Percentiles rank a stretch among this genome's conserved stretches.
These are phyloP conservation scores for Mesembryanthemum crystallinum DNA, from an alignment of 148 eudicot species.

Conservation along the genomic window DNA sequence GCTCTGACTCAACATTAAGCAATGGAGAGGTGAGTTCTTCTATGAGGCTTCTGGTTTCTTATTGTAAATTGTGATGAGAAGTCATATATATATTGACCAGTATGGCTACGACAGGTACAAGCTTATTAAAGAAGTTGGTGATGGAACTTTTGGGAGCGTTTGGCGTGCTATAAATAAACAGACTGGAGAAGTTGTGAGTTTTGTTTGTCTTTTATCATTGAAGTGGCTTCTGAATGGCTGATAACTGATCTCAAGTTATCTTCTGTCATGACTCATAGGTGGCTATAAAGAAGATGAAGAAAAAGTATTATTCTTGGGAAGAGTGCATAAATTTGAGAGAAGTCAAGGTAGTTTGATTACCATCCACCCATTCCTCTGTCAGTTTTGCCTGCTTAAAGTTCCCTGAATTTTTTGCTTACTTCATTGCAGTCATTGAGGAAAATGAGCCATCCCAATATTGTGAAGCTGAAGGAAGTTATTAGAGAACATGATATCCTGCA, in stretches of 20 bases:
- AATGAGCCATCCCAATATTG: constrained; percentile 92
- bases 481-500: constrained; percentile 75
- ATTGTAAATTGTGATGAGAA: background rate
- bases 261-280: constrained; percentile 41
- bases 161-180: constrained; percentile 91
- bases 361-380: background rate
- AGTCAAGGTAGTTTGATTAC: constrained; percentile 42
- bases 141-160: constrained; percentile 88
- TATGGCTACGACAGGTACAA: constrained; percentile 49
- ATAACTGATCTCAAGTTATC: constrained; percentile 10
- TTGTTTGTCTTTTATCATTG: background rate
- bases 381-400: background rate
- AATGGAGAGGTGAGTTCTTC: constrained; percentile 74
- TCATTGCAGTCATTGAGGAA: constrained; percentile 70
- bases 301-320: constrained; percentile 85
- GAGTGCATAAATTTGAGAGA: constrained; percentile 77
- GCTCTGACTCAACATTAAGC: constrained; percentile 24
- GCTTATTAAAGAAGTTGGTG: constrained; percentile 83
- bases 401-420: background rate
- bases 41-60: background rate
- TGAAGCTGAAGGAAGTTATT: constrained; percentile 93
- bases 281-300: constrained; percentile 92
- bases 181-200: constrained; percentile 82
- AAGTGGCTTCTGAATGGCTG: background rate
- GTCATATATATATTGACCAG: background rate